These are phyloP conservation scores for Quercus dentata DNA, from an alignment of 306 rosid species.

Conservation along the genomic window DNA sequence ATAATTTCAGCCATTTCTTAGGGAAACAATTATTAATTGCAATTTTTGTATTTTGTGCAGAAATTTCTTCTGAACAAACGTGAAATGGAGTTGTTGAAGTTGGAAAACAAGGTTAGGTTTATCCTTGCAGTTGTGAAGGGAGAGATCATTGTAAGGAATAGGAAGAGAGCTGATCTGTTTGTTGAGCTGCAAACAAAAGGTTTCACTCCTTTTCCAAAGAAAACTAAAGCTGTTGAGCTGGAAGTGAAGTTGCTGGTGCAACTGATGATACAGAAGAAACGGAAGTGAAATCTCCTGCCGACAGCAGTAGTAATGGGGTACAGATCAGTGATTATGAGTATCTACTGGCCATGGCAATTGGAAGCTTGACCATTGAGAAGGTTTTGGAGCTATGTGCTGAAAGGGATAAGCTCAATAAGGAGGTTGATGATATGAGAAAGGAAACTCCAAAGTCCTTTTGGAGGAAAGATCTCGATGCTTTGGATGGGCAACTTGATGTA, in stretches of 20 bases:
- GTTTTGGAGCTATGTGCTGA: slow-evolving; percentile 65
- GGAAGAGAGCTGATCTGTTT: slow-evolving; percentile 71
- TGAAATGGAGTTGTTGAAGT: slow-evolving; percentile 55
- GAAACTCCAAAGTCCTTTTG: slow-evolving; percentile 70
- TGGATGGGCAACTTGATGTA: slow-evolving; percentile 74
- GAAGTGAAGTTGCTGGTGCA: slow-evolving; percentile 95
- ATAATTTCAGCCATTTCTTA: neutral
- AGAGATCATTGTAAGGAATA: slow-evolving; percentile 76
- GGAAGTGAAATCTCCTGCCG: slow-evolving; percentile 39
- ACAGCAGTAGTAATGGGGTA: slow-evolving; percentile 26
- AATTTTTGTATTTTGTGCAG: slow-evolving; percentile 42
- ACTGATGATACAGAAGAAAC: slow-evolving; percentile 50
- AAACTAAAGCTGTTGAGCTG: slow-evolving; percentile 70
- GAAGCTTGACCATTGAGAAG: slow-evolving; percentile 73
- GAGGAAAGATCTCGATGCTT: slow-evolving; percentile 71
- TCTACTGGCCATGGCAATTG: slow-evolving; percentile 70
- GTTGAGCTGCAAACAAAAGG: slow-evolving; percentile 80
- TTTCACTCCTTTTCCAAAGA: slow-evolving; percentile 86
- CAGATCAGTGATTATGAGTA: slow-evolving; percentile 68
- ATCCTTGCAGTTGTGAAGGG: slow-evolving; percentile 82
- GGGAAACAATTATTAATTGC: slow-evolving; percentile 4
- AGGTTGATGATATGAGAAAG: slow-evolving; percentile 31
- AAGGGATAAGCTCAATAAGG: slow-evolving; percentile 26
- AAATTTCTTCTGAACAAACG: slow-evolving; percentile 50
- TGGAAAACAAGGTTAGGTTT: slow-evolving; percentile 84